Conservation (phyloP, 2,329 filamentous ascomycete species). For the Stachybotrys chlorohalonatus region DNA sequence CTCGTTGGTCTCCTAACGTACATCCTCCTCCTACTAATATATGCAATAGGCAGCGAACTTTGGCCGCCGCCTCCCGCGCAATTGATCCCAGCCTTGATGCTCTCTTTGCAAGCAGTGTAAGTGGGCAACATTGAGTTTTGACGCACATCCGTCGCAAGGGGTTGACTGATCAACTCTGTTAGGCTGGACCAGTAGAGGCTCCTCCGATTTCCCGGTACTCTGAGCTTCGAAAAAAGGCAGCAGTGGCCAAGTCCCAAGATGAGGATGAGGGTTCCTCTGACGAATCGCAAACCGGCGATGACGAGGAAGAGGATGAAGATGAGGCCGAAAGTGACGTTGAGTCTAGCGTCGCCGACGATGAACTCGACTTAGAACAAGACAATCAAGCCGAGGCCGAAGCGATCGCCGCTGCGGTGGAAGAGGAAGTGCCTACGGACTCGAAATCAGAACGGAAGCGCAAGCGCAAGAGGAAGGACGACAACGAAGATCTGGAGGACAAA, state of each 20-base stretch:
- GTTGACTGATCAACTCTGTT: background rate
- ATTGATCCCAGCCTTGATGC: conserved; percentile 62
- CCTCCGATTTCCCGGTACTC: conserved; percentile 36
- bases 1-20: background rate
- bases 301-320: conserved; percentile 16
- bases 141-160: background rate
- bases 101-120: conserved; percentile 65
- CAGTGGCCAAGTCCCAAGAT: conserved; percentile 16
- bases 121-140: conserved; percentile 20
- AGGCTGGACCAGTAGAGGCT: conserved; percentile 44
- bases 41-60: conserved; percentile 1
- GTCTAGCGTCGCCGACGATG: conserved; percentile 19
- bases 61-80: conserved; percentile 40
- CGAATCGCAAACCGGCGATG: conserved; percentile 19
- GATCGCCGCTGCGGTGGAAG: conserved; percentile 21
- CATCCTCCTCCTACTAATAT: background rate
- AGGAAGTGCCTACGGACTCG: background rate
- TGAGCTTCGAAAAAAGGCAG: conserved; percentile 20
- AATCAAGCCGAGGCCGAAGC: conserved; percentile 21
- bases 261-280: conserved; percentile 21
- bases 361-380: conserved; percentile 22
- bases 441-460: conserved; percentile 42
- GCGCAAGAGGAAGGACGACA: conserved; percentile 57
- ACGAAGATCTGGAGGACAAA: conserved; percentile 60
- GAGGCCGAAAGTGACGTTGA: conserved; percentile 24